Conservation (phyloP, 148 eudicot species). For the Silene latifolia region DNA sequence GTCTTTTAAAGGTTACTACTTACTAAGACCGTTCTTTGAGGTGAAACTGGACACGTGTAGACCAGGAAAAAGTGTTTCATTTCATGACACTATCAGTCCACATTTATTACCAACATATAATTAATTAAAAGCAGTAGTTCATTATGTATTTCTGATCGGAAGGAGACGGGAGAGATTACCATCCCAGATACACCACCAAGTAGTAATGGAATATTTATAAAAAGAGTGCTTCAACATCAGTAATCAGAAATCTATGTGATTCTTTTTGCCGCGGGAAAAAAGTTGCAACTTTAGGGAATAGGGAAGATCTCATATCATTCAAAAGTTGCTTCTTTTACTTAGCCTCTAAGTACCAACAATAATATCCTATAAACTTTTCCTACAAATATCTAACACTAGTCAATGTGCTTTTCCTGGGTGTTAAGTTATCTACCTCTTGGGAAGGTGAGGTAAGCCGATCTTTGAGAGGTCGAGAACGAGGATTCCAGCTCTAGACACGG, state of each 20-base stretch:
- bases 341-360: not conserved
- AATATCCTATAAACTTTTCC: too few relatives aligned
- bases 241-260: slow-evolving; percentile 6
- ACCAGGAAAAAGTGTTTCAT: not conserved
- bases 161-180: slow-evolving; percentile 31
- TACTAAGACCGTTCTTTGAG: not conserved
- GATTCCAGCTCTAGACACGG: not conserved
- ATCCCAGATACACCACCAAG: slow-evolving; percentile 96
- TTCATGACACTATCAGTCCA: not conserved
- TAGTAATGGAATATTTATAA: too few relatives aligned
- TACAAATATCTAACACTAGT: not conserved
- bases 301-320: slow-evolving; percentile 20
- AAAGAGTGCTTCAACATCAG: too few relatives aligned
- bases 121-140: not conserved
- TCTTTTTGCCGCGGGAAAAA: slow-evolving; percentile 8
- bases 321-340: slow-evolving; percentile 23
- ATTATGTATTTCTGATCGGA: not conserved
- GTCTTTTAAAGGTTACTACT: not conserved
- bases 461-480: not conserved
- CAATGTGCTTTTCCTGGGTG: not conserved
- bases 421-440: not conserved
- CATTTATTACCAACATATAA: slow-evolving; percentile 4
- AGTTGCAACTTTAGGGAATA: slow-evolving; percentile 21
- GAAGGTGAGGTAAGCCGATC: not conserved
- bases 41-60: not conserved